phyloP scores from a whole-genome alignment of 805 yeast genomes.

The Candida dajiaensis region DNA sequence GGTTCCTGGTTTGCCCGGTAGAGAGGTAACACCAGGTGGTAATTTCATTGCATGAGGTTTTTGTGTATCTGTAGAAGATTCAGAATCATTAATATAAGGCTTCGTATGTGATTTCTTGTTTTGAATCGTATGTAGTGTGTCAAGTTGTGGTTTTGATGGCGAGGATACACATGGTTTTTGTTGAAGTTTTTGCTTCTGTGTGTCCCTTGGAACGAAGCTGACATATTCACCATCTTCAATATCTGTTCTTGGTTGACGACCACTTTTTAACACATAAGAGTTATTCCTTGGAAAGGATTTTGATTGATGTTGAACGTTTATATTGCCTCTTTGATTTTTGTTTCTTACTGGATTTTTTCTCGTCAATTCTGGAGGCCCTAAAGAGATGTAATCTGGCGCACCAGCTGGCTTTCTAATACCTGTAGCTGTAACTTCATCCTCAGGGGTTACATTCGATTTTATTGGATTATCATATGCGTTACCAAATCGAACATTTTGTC shows the following conservation, averaged over 20 bases:
- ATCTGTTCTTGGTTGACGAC: constrained; percentile 13
- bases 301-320: neutral
- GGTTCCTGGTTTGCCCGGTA: neutral
- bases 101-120: neutral
- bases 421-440: neutral
- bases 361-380: neutral
- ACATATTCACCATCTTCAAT: constrained; percentile 5
- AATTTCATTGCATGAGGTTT: neutral
- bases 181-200: neutral
- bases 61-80: neutral
- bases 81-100: neutral
- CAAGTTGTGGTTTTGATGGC: neutral
- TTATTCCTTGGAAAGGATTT: neutral
- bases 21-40: neutral
- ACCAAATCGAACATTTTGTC: neutral
- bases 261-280: constrained; percentile 2
- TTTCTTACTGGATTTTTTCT: neutral
- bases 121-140: neutral
- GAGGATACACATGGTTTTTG: neutral
- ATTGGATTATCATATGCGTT: neutral
- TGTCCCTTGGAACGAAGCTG: constrained; percentile 1
- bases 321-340: neutral
- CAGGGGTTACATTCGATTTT: neutral
- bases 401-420: neutral
- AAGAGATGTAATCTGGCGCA: neutral